Evolutionary conservation across 306 rosid genomes (phyloP).

Genomic region (Cercis canadensis): DNA sequence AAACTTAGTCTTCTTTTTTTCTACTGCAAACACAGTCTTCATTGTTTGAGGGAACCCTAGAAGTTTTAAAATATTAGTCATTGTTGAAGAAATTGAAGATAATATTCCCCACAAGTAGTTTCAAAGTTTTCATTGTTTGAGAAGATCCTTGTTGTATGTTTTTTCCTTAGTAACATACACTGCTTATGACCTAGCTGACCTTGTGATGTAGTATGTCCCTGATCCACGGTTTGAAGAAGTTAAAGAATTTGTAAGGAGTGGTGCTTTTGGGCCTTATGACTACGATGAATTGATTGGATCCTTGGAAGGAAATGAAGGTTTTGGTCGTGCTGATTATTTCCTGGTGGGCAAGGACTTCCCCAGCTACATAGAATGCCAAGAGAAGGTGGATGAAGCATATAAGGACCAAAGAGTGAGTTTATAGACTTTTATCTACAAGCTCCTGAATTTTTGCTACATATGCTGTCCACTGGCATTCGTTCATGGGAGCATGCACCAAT

Average conservation of each 20-base stretch:
- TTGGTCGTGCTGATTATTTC: constrained; percentile 92
- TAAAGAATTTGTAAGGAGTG: constrained; percentile 79
- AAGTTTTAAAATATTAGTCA: constrained; percentile 18
- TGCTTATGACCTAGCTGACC: constrained; percentile 38
- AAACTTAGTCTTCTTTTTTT: no score
- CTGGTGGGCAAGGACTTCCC: constrained; percentile 99
- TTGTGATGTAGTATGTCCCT: constrained; percentile 74
- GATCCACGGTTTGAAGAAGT: constrained; percentile 95
- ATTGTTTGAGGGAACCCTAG: no score
- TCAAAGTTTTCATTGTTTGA: constrained; percentile 25
- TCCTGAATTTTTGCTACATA: constrained; percentile 27
- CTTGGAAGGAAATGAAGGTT: constrained; percentile 94
- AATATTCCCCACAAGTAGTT: constrained; percentile 1
- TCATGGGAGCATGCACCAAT: constrained; percentile 28
- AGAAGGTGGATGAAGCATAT: constrained; percentile 86
- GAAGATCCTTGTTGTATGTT: constrained; percentile 14
- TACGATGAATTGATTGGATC: constrained; percentile 85
- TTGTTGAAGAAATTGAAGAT: constrained; percentile 18
- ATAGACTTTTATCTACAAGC: constrained; percentile 25
- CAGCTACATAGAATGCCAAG: constrained; percentile 94
- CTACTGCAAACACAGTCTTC: no score
- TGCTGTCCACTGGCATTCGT: neutral
- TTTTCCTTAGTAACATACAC: constrained; percentile 6
- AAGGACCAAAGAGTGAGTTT: constrained; percentile 73
- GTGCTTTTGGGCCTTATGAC: constrained; percentile 77